A percentile compares a stretch with the other conserved stretches of the same genome.
Conservation (phyloP, 306 rosid genomes). For the Prunus davidiana region DNA sequence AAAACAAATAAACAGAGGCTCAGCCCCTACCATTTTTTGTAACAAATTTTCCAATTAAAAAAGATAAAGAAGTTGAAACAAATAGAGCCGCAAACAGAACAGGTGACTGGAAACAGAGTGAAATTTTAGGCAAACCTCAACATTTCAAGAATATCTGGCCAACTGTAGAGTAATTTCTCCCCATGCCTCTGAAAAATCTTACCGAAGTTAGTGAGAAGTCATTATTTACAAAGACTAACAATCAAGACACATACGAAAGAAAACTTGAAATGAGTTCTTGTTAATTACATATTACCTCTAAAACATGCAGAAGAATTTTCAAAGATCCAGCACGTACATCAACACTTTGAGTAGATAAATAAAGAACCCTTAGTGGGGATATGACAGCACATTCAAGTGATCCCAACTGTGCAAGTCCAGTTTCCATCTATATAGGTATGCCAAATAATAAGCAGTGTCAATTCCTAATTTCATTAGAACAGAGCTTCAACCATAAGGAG, state of each 20-base stretch:
- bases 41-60: not conserved
- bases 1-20: not conserved
- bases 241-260: conserved; percentile 19
- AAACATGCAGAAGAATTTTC: conserved; percentile 93
- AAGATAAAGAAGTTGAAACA: conserved; percentile 21
- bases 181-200: conserved; percentile 71
- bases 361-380: conserved; percentile 80
- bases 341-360: conserved; percentile 68
- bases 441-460: conserved; percentile 19
- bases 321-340: conserved; percentile 82
- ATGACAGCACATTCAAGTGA: conserved; percentile 86
- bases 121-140: conserved; percentile 63
- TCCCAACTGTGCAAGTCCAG: conserved; percentile 39
- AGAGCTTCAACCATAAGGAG: conserved; percentile 19
- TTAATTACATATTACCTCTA: conserved; percentile 60
- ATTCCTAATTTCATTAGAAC: conserved; percentile 24
- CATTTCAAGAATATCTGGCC: conserved; percentile 90
- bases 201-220: conserved; percentile 17
- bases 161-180: conserved; percentile 81
- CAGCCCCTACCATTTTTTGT: not conserved
- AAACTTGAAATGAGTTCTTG: conserved; percentile 19
- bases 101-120: conserved; percentile 7
- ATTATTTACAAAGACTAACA: conserved; percentile 23
- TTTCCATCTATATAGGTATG: conserved; percentile 48
- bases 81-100: conserved; percentile 9